A percentile compares a stretch with the other conserved stretches of the same genome.
Evolutionary conservation across 2,329 filamentous ascomycete species (phyloP).

Genomic region (Aspergillus felis): DNA sequence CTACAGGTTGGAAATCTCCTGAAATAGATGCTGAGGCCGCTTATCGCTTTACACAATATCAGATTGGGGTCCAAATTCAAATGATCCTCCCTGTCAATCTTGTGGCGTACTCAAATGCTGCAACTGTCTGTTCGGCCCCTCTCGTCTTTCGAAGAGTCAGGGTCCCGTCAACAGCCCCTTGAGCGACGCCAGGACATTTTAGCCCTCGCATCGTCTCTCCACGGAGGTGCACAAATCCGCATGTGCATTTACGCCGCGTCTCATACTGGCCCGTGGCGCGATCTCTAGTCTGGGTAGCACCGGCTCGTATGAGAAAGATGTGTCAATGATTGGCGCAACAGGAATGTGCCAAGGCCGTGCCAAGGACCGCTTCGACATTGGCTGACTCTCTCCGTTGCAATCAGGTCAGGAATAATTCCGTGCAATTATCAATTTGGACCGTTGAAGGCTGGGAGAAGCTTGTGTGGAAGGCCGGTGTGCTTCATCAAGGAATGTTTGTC

Average conservation of each 20-base stretch:
- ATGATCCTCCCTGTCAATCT: not conserved
- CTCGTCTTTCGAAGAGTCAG: not conserved
- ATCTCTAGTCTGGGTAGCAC: not conserved
- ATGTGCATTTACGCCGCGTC: not conserved
- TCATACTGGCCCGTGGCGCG: not conserved
- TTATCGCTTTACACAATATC: not conserved
- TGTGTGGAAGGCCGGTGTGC: not conserved
- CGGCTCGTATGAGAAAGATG: not conserved
- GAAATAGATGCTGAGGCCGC: not conserved
- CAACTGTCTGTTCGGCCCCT: no score
- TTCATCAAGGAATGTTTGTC: not conserved
- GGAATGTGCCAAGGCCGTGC: not conserved
- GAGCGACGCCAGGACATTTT: not conserved
- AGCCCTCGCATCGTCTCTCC: not conserved
- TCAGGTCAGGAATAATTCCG: not conserved
- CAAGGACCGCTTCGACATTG: not conserved
- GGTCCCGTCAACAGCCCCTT: not conserved
- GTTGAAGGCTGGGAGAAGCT: not conserved
- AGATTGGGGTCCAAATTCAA: not conserved
- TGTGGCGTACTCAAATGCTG: not conserved
- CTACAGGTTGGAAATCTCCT: not conserved
- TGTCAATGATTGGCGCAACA: not conserved
- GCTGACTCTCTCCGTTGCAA: not conserved
- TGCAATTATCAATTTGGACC: not conserved
- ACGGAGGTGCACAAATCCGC: not conserved